Evolutionary conservation across 768 basidiomycete genomes (phyloP), one percentile per base, ranked within the genome.

Genomic region (Tephrocybe sp.): DNA sequence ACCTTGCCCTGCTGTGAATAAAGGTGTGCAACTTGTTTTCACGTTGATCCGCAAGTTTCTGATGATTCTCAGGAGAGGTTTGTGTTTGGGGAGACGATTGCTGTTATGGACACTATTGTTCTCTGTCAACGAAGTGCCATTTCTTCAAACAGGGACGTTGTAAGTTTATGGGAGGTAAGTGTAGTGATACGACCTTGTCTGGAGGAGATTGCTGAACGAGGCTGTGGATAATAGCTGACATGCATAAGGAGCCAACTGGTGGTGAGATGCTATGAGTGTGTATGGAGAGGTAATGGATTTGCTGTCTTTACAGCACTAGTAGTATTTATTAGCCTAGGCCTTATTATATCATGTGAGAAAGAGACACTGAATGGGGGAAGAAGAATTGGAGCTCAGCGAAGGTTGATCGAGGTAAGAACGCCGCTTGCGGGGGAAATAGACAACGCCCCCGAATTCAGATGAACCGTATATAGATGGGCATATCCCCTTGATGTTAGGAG

Each of bases 41-140:
- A 30, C n/a, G 29, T 41, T 53, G 47, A 36, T 33, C 42, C 41
- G 44, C 41, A 47, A 13, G 33, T 36, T 36, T 51, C 41, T 53
- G 31, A 37, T 15, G 33, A 6, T 15, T n/a, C 33, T 4, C 57
- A 85, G 84, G 77, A 21, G 79, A 81, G 33, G 38, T 64, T 12
- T 86, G 84, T 62, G 53, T 69, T 11, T 84, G 78, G 71, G 84
- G 80, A 10, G 81, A 83, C 39, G 71, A 72, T 3, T 86, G 84
- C 60, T 79, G 76, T 66, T 69, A 78, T 67, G 73, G 81, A 23
- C 69, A 77, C 57, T 64, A 64, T 23, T 86, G 84, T 59, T 74
- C 75, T 51, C 69, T 62, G 41, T 61, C 61, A 16, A 60, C 64
- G 5, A 72, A 70, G 31, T 79, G 77, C 60, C 68, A 67, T 43